Evolutionary conservation across 169 alveolate genomes (phyloP).

Genomic region (Blepharisma undulans): DNA sequence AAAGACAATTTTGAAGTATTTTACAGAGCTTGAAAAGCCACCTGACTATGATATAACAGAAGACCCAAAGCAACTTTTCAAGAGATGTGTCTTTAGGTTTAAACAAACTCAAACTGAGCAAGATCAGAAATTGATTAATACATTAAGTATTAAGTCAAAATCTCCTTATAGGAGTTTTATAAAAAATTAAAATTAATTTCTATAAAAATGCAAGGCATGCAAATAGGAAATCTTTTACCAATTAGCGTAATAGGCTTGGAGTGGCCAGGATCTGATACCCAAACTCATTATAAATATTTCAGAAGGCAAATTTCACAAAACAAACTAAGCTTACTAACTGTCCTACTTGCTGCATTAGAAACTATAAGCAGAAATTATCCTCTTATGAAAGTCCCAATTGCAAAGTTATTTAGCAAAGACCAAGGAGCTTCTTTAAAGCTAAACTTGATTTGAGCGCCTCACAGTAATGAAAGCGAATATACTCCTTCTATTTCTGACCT

Average conservation of each 20-base stretch:
- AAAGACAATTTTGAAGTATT: neutral
- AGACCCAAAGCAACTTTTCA: conserved; percentile 7
- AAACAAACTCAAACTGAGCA: neutral
- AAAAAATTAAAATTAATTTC: neutral
- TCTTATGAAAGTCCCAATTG: neutral
- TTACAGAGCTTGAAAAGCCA: neutral
- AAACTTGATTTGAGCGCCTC: neutral
- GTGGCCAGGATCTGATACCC: too few relatives aligned
- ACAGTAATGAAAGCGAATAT: neutral
- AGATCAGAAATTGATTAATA: conserved; percentile 10
- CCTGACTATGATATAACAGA: neutral
- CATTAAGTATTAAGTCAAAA: neutral
- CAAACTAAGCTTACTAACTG: neutral
- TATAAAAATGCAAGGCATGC: too few relatives aligned
- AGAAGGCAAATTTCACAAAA: too few relatives aligned
- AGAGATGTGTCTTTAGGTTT: neutral
- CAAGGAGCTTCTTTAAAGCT: neutral
- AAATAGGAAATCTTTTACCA: too few relatives aligned
- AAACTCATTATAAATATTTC: too few relatives aligned
- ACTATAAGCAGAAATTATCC: neutral
- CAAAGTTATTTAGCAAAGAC: neutral
- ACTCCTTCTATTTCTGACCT: neutral
- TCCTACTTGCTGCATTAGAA: neutral
- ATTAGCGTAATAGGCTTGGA: too few relatives aligned
- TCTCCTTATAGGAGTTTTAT: neutral